Evolutionary conservation across 176 grass and related monocot genomes (phyloP).

Genomic region (Oryza glumipatula): DNA sequence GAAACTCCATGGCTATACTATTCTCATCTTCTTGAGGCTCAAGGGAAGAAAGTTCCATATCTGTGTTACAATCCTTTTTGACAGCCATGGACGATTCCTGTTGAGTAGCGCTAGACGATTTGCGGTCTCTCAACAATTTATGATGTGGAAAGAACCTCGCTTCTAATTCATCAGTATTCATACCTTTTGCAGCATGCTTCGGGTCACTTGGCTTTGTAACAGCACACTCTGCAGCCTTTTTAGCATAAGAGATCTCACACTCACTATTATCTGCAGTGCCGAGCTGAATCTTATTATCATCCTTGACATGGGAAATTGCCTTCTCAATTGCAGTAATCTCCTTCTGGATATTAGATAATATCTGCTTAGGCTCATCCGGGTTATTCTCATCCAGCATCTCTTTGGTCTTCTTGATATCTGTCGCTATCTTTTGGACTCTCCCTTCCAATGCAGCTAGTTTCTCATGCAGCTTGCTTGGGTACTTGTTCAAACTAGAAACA

Average conservation of each 20-base stretch:
- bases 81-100: constrained; percentile 28
- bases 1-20: constrained; percentile 81
- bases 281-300: constrained; percentile 52
- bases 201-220: constrained; percentile 28
- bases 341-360: constrained; percentile 90
- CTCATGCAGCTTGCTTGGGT: constrained; percentile 86
- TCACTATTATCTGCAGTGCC: constrained; percentile 50
- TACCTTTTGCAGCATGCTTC: constrained; percentile 52
- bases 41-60: constrained; percentile 10
- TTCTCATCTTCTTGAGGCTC: constrained; percentile 49
- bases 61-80: constrained; percentile 8
- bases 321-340: constrained; percentile 89
- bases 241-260: constrained; percentile 33
- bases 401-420: constrained; percentile 91
- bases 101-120: constrained; percentile 36
- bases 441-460: constrained; percentile 82
- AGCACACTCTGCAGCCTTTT: constrained; percentile 18
- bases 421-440: constrained; percentile 94
- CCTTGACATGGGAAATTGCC: constrained; percentile 75
- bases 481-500: constrained; percentile 45
- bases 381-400: constrained; percentile 88
- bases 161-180: constrained; percentile 84
- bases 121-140: constrained; percentile 73
- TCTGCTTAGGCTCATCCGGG: constrained; percentile 86
- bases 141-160: constrained; percentile 93